Conservation (phyloP, 2,329 filamentous ascomycete species). For the Calonectria hawksworthii region DNA sequence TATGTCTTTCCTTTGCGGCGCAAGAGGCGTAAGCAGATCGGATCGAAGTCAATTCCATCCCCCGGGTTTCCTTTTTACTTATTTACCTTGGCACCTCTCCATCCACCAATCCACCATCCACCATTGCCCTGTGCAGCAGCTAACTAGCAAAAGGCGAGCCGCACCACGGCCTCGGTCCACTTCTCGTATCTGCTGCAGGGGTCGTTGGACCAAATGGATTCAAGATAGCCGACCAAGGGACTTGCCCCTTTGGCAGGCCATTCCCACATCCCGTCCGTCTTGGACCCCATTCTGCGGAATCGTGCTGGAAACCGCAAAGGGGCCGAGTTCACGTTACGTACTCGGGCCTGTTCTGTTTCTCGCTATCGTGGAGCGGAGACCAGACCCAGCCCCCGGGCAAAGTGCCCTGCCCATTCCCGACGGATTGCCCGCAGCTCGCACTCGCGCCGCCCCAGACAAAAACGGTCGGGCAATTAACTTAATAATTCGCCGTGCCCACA, state of each 20-base stretch:
- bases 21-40: not conserved
- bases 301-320: not conserved
- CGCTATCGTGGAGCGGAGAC: not conserved
- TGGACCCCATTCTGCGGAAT: not conserved
- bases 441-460: not conserved
- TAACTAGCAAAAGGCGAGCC: not conserved
- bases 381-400: not conserved
- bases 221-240: not conserved
- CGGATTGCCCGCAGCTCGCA: not conserved
- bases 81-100: not conserved
- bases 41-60: not conserved
- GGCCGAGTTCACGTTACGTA: not conserved
- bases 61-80: not conserved
- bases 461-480: not conserved
- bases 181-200: slow-evolving; percentile 7
- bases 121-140: not conserved
- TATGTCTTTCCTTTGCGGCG: too few species aligned
- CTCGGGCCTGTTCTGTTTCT: not conserved
- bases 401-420: not conserved
- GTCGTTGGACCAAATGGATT: slow-evolving; percentile 2
- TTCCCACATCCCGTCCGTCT: not conserved
- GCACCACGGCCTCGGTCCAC: not conserved
- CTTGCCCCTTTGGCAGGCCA: not conserved
- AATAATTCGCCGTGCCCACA: slow-evolving; percentile 3
- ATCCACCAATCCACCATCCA: not conserved